phyloP scores from a whole-genome alignment of 192 early-diverging fungal genomes.

The Rhizoclosmatium globosum region DNA sequence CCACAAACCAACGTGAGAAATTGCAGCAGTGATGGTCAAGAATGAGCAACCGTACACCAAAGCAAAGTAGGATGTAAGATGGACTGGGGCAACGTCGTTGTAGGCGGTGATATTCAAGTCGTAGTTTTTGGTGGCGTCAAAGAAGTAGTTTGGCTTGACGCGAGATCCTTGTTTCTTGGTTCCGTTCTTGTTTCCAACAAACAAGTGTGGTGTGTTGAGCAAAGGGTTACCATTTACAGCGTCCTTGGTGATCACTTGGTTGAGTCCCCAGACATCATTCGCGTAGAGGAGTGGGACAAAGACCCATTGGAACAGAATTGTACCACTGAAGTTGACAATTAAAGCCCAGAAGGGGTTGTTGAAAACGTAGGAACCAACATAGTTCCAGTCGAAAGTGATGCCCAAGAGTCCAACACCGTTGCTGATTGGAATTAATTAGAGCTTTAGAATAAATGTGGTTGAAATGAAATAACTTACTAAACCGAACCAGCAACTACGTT shows the following conservation, averaged over 20 bases:
- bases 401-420: constrained; percentile 35
- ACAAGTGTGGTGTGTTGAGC: constrained; percentile 11
- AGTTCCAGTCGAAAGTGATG: constrained; percentile 35
- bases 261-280: constrained; percentile 8
- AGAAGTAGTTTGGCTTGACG: constrained; percentile 19
- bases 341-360: constrained; percentile 24
- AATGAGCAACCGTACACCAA: constrained; percentile 40
- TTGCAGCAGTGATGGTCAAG: constrained; percentile 58
- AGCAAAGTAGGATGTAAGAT: constrained; percentile 29
- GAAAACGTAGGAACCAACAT: constrained; percentile 12
- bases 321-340: constrained; percentile 12
- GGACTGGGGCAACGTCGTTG: neutral
- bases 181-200: neutral
- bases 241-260: neutral
- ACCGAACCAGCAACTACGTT: too few species aligned
- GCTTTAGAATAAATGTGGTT: too few species aligned
- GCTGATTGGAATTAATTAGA: too few species aligned
- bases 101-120: constrained; percentile 19
- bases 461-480: too few species aligned
- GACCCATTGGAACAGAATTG: constrained; percentile 19
- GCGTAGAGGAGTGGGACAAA: neutral
- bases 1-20: constrained; percentile 67
- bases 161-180: neutral
- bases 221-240: neutral
- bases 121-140: constrained; percentile 13